These are phyloP conservation scores for Spathaspora sp. DNA, from an alignment of 805 yeast genomes.

Conservation along the genomic window DNA sequence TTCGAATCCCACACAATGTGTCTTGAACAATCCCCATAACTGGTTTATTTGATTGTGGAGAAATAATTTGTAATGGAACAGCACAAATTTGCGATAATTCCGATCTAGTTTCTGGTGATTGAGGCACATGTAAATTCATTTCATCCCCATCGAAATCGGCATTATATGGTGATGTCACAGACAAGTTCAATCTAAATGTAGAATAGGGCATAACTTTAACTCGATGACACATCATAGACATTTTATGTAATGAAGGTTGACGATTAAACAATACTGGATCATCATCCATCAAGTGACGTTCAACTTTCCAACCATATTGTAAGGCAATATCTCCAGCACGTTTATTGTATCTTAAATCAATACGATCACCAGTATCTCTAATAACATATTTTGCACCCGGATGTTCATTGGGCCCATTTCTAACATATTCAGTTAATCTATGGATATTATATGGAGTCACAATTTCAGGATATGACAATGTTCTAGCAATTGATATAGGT, in stretches of 20 bases:
- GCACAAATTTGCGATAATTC: constrained; percentile 94
- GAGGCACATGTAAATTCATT: constrained; percentile 99
- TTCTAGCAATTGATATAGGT: constrained; percentile 93
- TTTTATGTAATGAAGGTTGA: constrained; percentile 98
- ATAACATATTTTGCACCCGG: constrained; percentile 99
- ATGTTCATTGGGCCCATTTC: constrained; percentile 98
- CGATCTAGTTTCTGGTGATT: constrained; percentile 95
- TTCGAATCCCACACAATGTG: constrained; percentile 94
- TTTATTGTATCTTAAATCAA: constrained; percentile 93
- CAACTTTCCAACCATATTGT: constrained; percentile 99
- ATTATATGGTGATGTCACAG: constrained; percentile 98
- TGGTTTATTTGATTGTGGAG: constrained; percentile 98
- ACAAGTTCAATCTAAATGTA: constrained; percentile 91
- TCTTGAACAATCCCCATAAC: constrained; percentile 99
- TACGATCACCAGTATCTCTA: constrained; percentile 98
- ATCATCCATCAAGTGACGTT: constrained; percentile 94
- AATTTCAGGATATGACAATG: constrained; percentile 93
- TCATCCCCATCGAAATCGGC: constrained; percentile 99
- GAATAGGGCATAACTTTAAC: constrained; percentile 99
- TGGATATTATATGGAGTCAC: constrained; percentile 98
- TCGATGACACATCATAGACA: constrained; percentile 99
- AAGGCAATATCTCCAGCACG: constrained; percentile 97
- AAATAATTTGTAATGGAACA: constrained; percentile 95
- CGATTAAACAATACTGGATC: constrained; percentile 98
- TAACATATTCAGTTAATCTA: constrained; percentile 84